A percentile compares a stretch with the other conserved stretches of the same genome.
phyloP scores from a whole-genome alignment of 2,329 filamentous ascomycete species.

The Helminthosporium solani region DNA sequence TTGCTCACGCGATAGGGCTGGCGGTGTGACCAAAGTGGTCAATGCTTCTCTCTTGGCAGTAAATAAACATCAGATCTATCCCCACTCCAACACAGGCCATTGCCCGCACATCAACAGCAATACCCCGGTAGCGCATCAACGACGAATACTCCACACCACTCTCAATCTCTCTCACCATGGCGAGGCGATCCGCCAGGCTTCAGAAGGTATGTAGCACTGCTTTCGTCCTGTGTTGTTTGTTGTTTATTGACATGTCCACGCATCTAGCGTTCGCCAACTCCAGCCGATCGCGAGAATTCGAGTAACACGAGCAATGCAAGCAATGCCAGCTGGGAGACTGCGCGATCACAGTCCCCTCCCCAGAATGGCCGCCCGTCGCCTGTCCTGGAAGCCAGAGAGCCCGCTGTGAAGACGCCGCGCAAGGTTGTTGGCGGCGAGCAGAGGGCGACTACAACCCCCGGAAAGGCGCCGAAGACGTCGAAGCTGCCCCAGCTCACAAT shows the following conservation, averaged over 20 bases:
- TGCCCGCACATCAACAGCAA: slow-evolving; percentile 16
- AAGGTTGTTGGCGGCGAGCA: slow-evolving; percentile 19
- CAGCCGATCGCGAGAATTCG: slow-evolving; percentile 10
- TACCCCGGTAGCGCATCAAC: slow-evolving; percentile 7
- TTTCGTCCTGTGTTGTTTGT: slow-evolving; percentile 10
- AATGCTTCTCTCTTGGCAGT: slow-evolving; percentile 5
- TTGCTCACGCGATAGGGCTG: no score
- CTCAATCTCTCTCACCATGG: slow-evolving; percentile 28
- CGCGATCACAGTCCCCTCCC: slow-evolving; percentile 20
- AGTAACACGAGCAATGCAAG: slow-evolving; percentile 13
- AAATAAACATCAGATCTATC: slow-evolving; percentile 12
- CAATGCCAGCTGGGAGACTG: slow-evolving; percentile 30
- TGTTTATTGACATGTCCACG: slow-evolving; percentile 35
- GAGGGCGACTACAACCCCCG: slow-evolving; percentile 7
- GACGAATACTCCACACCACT: slow-evolving; percentile 6
- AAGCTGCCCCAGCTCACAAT: slow-evolving; percentile 52
- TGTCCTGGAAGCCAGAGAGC: slow-evolving; percentile 17
- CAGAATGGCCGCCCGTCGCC: slow-evolving; percentile 20
- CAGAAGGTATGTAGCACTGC: slow-evolving; percentile 32
- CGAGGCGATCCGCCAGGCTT: slow-evolving; percentile 39
- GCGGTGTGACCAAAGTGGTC: no score
- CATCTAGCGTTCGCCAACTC: slow-evolving; percentile 30
- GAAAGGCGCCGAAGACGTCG: slow-evolving; percentile 16
- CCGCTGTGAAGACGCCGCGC: slow-evolving; percentile 23
- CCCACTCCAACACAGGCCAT: slow-evolving; percentile 27